Evolutionary conservation across 805 yeast species (phyloP), one percentile per base, ranked within the genome.

Genomic region (Cyberlindnera veronae): DNA sequence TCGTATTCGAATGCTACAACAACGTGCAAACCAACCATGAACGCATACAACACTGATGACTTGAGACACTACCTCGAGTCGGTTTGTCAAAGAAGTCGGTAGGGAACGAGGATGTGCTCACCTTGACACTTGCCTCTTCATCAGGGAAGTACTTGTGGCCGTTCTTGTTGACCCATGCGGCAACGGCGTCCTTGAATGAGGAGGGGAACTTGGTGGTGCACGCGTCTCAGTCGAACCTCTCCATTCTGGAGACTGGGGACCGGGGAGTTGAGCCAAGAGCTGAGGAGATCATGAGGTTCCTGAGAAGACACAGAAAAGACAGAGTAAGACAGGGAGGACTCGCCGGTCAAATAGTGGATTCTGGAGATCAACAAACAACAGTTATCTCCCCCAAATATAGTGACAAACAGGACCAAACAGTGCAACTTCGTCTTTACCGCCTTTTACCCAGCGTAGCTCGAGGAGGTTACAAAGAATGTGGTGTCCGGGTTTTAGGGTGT

Each of bases 201-300:
- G 62, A 48, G 1, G 88, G 87, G 53, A 64, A 81, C 33, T 62
- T 66, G n/a, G 70, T 48, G 7, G 70, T 55, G 57, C 93, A 84
- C 1, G 68, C 50, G 10, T 59, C 68, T 59, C 91, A 84, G 29
- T 73, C 77, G 12, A 49, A 10, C 22, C 27, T 39, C 34, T 42
- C 24, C 48, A 45, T 48, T 22, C 12, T 29, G 15, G 15, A 22
- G 17, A 17, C 17, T 14, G 5, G 13, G 7, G 19, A 11, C 30
- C 20, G 19, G 17, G 22, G 11, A 15, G 29, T 11, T n/a, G 21
- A 23, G 20, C 20, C 10, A 15, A 32, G 18, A 22, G 10, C 22
- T 5, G n/a, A 13, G 22, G 22, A 12, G 19, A 5, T 22, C 12
- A 8, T 16, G 21, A 19, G 27, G 18, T 23, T 24, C 14, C 29